Evolutionary conservation across 768 basidiomycete species (phyloP).

Genomic region (Xerocomellus chrysenteron): DNA sequence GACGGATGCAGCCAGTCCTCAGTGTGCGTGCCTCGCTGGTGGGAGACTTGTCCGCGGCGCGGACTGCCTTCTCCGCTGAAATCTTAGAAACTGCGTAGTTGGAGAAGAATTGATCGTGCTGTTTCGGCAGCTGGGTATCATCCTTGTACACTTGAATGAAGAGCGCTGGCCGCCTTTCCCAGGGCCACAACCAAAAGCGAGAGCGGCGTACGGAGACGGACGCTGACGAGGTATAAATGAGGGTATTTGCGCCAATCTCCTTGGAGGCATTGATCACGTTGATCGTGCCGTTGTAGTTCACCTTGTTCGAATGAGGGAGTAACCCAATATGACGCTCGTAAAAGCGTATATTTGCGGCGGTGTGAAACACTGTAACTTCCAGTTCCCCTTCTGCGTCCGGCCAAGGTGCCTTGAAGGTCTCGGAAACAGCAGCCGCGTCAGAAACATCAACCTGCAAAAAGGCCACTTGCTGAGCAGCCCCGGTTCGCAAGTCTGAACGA

Average conservation of each 20-base stretch:
- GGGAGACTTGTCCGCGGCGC: constrained; percentile 39
- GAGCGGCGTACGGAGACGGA: constrained; percentile 57
- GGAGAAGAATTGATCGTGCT: constrained; percentile 67
- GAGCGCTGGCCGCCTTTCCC: constrained; percentile 57
- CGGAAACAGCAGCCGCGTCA: constrained; percentile 49
- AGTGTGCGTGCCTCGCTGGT: constrained; percentile 36
- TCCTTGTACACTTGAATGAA: constrained; percentile 68
- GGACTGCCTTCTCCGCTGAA: constrained; percentile 51
- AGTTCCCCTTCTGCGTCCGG: constrained; percentile 32
- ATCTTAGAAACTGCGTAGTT: constrained; percentile 74
- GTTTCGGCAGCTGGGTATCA: constrained; percentile 48
- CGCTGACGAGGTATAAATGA: constrained; percentile 75
- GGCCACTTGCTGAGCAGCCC: constrained; percentile 49
- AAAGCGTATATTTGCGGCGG: constrained; percentile 76
- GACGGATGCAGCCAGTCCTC: constrained; percentile 73
- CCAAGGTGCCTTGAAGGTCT: constrained; percentile 69
- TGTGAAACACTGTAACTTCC: constrained; percentile 68
- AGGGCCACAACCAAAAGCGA: constrained; percentile 72
- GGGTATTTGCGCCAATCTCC: constrained; percentile 49
- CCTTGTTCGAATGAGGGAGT: constrained; percentile 51
- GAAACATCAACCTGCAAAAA: constrained; percentile 63
- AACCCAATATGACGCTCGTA: constrained; percentile 60
- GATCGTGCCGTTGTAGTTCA: constrained; percentile 67
- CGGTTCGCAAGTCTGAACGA: constrained; percentile 54
- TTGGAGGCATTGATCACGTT: constrained; percentile 64